These are phyloP conservation scores for Daedaleopsis nitida DNA, from an alignment of 768 basidiomycete genomes.

Conservation along the genomic window DNA sequence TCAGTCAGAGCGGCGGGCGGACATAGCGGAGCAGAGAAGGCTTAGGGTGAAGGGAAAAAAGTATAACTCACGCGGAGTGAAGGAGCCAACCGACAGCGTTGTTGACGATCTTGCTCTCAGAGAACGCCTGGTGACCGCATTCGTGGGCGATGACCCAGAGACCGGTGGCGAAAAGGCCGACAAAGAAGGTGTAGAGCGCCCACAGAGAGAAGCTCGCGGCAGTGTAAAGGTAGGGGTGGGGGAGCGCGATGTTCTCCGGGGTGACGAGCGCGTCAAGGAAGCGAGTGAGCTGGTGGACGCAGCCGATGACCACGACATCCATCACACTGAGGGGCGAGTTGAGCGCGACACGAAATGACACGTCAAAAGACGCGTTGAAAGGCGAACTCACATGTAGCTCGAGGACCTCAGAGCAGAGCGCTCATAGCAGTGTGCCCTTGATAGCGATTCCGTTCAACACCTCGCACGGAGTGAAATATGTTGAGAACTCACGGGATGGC, in stretches of 20 bases:
- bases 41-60: background rate
- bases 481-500: conserved; percentile 71
- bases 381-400: conserved; percentile 64
- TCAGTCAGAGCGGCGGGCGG: conserved; percentile 12
- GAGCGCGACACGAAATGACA: conserved; percentile 10
- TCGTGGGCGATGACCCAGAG: conserved; percentile 95
- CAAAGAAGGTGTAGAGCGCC: conserved; percentile 78
- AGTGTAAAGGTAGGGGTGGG: conserved; percentile 62
- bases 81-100: conserved; percentile 91
- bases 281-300: conserved; percentile 65
- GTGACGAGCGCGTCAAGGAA: conserved; percentile 66
- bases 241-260: conserved; percentile 54
- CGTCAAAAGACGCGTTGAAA: conserved; percentile 2
- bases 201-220: conserved; percentile 68
- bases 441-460: background rate
- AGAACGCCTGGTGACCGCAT: conserved; percentile 96
- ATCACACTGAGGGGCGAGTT: conserved; percentile 51
- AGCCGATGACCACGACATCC: conserved; percentile 73
- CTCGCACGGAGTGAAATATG: background rate
- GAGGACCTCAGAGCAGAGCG: conserved; percentile 83
- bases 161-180: conserved; percentile 88
- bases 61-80: conserved; percentile 73
- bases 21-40: too few relatives aligned
- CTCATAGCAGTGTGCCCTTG: conserved; percentile 84
- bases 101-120: conserved; percentile 88